Base-by-base conservation (phyloP, 164 flowering plant species). In the Chimonanthus salicifolius region DNA sequence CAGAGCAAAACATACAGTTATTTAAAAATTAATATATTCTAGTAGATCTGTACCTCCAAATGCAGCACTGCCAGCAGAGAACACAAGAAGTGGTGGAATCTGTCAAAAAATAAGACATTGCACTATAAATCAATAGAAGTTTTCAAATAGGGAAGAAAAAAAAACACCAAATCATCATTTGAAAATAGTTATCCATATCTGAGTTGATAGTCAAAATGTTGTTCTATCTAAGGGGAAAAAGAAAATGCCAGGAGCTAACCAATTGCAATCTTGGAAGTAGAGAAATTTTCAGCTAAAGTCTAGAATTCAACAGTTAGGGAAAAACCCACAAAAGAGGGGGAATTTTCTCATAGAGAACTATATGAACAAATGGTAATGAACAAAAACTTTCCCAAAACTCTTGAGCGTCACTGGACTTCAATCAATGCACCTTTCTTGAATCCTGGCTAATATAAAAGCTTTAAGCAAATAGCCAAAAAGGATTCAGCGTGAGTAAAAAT, bases 31-130 rank as follows among this genome's bases (percentile, higher is more conserved):
- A 9, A 51, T 49, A 9, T 49, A 33, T 44, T 11, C 16, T 16
- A 13, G 16, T 15, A 9, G 18, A 71, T 13, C 7, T 58, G n/a
- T 81, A 94, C 98, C 97, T 88, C 96, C 98, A 83, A 92, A 87
- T 69, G 88, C 87, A 80, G 97, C 88, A 83, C 92, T 81, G 6
- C 88, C 90, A 68, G 89, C 93, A 49, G 95, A 86, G 76, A 74
- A 85, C 76, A 86, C 46, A 9, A 94, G 82, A 69, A 89, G 71
- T 9, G 94, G 85, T 68, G 97, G 95, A 74, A 92, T 71, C 95
- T 92, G 88, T 44, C n/a, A 76, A 72, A 65, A 79, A 79, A 66
- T 48, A 62, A 72, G 51, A 72, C 2, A 16, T 18, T 43, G 47
- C 4, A 69, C 11, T 7, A 49, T 11, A 6, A 47, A 47, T 51